phyloP scores from a whole-genome alignment of 78 protist species.

The Dictyostelium capitatum region DNA sequence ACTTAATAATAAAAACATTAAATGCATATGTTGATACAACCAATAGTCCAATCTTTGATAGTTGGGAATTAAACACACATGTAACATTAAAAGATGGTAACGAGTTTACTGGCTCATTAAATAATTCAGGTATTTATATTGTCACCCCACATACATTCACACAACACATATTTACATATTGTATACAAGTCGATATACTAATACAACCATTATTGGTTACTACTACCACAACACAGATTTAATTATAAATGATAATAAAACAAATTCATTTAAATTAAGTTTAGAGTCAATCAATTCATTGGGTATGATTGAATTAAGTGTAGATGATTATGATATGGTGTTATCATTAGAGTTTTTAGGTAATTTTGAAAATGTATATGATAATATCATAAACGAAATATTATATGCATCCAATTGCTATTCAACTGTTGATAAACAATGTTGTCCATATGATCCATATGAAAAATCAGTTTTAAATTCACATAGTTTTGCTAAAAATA shows the following conservation, averaged over 20 bases:
- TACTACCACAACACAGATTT: too few species aligned
- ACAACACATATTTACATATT: too few species aligned
- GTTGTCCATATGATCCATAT: neutral
- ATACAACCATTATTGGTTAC: too few species aligned
- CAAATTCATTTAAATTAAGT: neutral
- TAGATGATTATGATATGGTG: neutral
- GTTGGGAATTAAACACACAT: neutral
- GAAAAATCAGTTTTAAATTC: neutral
- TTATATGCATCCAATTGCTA: neutral
- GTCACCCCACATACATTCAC: too few species aligned
- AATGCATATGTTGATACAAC: neutral
- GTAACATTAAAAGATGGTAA: neutral
- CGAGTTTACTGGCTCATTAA: neutral
- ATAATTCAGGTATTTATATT: neutral
- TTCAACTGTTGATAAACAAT: neutral
- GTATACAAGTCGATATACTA: too few species aligned
- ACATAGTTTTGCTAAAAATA: neutral
- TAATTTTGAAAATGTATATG: constrained; percentile 1
- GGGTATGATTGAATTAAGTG: neutral
- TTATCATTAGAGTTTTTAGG: neutral
- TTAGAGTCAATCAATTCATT: neutral
- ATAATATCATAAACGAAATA: neutral
- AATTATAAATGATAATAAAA: constrained; percentile 3
- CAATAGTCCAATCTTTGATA: neutral
- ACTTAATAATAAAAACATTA: neutral